phyloP scores from a whole-genome alignment of 2,329 filamentous ascomycete species.

The Pseudonectria buxi region DNA sequence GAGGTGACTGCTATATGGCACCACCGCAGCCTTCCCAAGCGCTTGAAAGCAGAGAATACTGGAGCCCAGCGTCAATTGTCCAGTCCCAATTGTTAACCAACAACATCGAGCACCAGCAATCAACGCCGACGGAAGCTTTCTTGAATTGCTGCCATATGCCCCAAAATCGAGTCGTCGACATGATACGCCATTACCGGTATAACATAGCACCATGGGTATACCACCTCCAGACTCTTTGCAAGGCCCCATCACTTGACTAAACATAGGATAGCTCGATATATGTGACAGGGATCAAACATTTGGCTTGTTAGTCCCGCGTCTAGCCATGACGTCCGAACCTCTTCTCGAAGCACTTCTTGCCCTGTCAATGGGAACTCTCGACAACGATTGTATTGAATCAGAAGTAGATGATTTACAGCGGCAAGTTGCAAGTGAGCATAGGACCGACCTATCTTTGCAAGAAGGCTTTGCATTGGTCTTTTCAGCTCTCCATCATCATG shows the following conservation, averaged over 20 bases:
- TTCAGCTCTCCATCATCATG: slow-evolving; percentile 8
- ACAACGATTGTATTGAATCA: too few species aligned
- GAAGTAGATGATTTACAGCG: too few species aligned
- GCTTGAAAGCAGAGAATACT: slow-evolving; percentile 5
- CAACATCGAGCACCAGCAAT: slow-evolving; percentile 4
- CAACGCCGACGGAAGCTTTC: slow-evolving; percentile 9
- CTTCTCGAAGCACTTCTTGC: slow-evolving; percentile 23
- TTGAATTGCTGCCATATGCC: slow-evolving; percentile 19
- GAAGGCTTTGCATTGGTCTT: slow-evolving; percentile 12
- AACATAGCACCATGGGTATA: slow-evolving; percentile 39
- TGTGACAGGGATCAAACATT: slow-evolving; percentile 35
- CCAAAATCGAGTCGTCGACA: slow-evolving; percentile 20
- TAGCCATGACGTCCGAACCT: slow-evolving; percentile 19
- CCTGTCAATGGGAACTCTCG: slow-evolving; percentile 14
- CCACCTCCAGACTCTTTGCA: background rate
- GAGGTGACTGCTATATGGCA: slow-evolving; percentile 18
- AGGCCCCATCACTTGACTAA: slow-evolving; percentile 2
- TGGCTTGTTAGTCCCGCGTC: slow-evolving; percentile 29
- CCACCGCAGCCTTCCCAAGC: slow-evolving; percentile 7
- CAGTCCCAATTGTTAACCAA: slow-evolving; percentile 3
- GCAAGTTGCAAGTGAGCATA: too few species aligned
- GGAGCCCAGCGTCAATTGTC: slow-evolving; percentile 6
- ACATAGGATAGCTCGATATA: slow-evolving; percentile 32
- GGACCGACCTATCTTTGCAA: too few species aligned
- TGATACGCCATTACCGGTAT: slow-evolving; percentile 38